Evolutionary conservation across 768 basidiomycete genomes (phyloP), one percentile per base, ranked within the genome.

Genomic region (Mycena chlorophos): DNA sequence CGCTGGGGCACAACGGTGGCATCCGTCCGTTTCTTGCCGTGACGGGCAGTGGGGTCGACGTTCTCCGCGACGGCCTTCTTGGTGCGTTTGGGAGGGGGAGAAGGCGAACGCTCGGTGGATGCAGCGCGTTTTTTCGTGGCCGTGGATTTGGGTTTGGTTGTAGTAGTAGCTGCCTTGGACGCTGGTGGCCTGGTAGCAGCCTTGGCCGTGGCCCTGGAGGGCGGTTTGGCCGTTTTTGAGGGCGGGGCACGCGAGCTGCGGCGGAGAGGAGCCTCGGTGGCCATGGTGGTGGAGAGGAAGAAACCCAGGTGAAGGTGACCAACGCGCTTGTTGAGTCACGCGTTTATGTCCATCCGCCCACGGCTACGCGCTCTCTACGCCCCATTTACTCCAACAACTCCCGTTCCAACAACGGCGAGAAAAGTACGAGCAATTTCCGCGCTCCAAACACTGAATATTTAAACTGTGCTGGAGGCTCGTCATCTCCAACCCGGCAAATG

Each of bases 401-500:
- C 60, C 0, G 51, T 54, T 45, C 52, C 56, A 61, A 30, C 42
- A 55, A 38, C 53, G 51, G 19, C 60, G 60, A 17, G 60, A 61
- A 52, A 31, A 45, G 51, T 28, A 16, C 3, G 4, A 6, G 2
- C 13, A 20, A 1, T 27, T 23, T 25, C 40, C 8, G 40, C 8
- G 10, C 17, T 23, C 6, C 8, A 43, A 43, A 19, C 3, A 2
- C 5, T 8, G 17, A 2, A 27, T 22, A 29, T 29, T n/a, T 10
- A 17, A n/a, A 26, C 13, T 1, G 27, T 22, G 5, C 27, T 26
- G 13, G 47, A 87, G 83, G 19, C 77, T 87, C 51, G 64, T 66
- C 16, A 80, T 91, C 6, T 65, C 66, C 40, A 89, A 90, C 67
- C 89, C 90, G 12, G 88, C 90, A 2, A 89, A 79, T 1, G 84